These are phyloP conservation scores for Thymus mandschuricus DNA, from an alignment of 257 asterid species.

Conservation along the genomic window DNA sequence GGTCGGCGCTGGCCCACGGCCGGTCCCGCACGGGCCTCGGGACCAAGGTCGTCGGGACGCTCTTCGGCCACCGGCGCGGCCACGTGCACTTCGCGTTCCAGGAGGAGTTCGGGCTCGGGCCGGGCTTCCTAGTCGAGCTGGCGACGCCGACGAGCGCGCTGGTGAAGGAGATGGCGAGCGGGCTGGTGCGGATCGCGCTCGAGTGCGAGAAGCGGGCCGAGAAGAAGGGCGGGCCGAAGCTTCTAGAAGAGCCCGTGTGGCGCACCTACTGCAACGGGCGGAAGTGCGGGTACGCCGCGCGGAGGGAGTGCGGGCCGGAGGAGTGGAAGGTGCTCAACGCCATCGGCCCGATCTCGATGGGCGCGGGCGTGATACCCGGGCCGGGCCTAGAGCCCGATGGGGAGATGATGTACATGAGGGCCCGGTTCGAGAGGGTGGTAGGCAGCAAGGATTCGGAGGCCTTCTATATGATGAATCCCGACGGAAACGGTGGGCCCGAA, in stretches of 20 bases:
- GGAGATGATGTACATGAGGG: constrained; percentile 93
- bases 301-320: constrained; percentile 79
- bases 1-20: constrained; percentile 50
- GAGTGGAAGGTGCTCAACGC: constrained; percentile 84
- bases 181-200: constrained; percentile 76
- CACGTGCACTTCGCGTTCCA: constrained; percentile 83
- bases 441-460: constrained; percentile 96
- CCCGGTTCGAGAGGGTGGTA: constrained; percentile 88
- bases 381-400: constrained; percentile 51
- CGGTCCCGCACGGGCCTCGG: constrained; percentile 59
- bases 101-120: constrained; percentile 59
- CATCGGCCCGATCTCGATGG: constrained; percentile 88
- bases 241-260: constrained; percentile 75
- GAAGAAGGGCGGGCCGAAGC: constrained; percentile 44
- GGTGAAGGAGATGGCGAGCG: constrained; percentile 91
- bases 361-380: constrained; percentile 94
- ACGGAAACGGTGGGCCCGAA: constrained; percentile 92
- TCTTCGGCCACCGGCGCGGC: constrained; percentile 82
- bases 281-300: constrained; percentile 83
- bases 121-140: constrained; percentile 70
- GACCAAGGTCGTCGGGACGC: constrained; percentile 67
- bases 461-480: constrained; percentile 97
- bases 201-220: constrained; percentile 69
- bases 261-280: constrained; percentile 89
- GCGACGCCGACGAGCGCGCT: constrained; percentile 75